Evolutionary conservation across 441 rosid genomes (phyloP).

Genomic region (Manihot esculenta): DNA sequence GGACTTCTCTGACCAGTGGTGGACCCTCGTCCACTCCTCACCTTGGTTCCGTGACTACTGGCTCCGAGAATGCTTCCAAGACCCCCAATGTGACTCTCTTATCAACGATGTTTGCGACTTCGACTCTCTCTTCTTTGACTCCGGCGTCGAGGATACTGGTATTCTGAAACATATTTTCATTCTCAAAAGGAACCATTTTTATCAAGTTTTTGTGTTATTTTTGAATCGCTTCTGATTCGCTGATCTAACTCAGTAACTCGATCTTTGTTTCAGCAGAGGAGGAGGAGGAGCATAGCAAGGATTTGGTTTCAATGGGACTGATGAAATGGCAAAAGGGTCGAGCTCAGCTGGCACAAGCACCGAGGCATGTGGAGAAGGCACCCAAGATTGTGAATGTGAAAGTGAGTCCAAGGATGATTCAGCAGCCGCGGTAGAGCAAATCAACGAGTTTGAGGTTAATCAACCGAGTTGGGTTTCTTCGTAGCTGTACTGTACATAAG

Average conservation of each 20-base stretch:
- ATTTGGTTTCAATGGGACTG: conserved; percentile 35
- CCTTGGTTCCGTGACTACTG: conserved; percentile 70
- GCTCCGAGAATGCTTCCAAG: conserved; percentile 56
- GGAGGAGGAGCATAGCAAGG: conserved; percentile 22
- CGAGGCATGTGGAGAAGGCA: conserved; percentile 41
- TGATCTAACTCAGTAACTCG: neutral
- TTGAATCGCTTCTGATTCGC: neutral
- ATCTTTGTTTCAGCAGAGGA: conserved; percentile 8
- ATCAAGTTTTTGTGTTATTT: neutral
- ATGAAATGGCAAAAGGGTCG: conserved; percentile 41
- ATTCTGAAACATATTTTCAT: neutral
- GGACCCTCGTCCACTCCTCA: conserved; percentile 54
- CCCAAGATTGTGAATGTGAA: conserved; percentile 52
- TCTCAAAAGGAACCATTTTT: neutral
- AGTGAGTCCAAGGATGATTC: conserved; percentile 61
- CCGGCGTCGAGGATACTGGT: conserved; percentile 8
- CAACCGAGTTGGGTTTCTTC: conserved; percentile 4
- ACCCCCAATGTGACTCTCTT: conserved; percentile 34
- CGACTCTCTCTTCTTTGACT: conserved; percentile 28
- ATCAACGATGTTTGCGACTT: conserved; percentile 24
- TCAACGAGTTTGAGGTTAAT: conserved; percentile 8
- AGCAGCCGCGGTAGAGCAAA: conserved; percentile 50
- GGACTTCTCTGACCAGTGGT: conserved; percentile 74
- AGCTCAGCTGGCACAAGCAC: conserved; percentile 23
- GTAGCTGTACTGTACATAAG: conserved; percentile 7